Evolutionary conservation across 768 basidiomycete genomes (phyloP).

Genomic region (Butyriboletus loyo): DNA sequence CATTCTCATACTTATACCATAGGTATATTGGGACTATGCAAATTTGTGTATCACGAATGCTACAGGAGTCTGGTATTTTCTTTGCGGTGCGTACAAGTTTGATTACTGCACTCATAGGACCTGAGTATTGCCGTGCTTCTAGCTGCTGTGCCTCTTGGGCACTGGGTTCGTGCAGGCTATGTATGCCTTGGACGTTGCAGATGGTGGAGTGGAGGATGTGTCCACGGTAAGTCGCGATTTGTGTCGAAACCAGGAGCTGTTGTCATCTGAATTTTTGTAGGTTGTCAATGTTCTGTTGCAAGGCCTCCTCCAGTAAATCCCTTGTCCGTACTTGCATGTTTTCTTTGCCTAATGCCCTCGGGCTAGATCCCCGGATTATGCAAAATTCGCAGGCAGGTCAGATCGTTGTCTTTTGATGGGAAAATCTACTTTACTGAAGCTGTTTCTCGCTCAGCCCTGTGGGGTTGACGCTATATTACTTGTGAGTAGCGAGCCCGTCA

Average conservation of each 20-base stretch:
- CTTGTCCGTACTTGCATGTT: background rate
- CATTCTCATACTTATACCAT: background rate
- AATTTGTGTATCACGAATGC: slow-evolving; percentile 89
- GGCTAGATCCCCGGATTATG: slow-evolving; percentile 63
- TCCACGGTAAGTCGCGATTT: slow-evolving; percentile 39
- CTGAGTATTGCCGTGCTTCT: background rate
- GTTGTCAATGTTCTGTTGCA: slow-evolving; percentile 74
- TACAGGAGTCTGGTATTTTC: slow-evolving; percentile 90
- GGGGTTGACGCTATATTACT: slow-evolving; percentile 73
- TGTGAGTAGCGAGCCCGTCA: slow-evolving; percentile 46
- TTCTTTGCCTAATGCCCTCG: background rate
- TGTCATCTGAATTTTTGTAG: slow-evolving; percentile 30
- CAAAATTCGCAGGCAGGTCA: slow-evolving; percentile 51
- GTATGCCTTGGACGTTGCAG: slow-evolving; percentile 88
- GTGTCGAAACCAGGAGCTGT: background rate
- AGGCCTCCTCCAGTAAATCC: slow-evolving; percentile 67
- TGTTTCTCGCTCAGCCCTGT: slow-evolving; percentile 37
- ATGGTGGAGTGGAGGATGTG: slow-evolving; percentile 63
- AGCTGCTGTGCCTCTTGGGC: slow-evolving; percentile 80
- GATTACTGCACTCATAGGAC: background rate
- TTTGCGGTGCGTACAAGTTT: slow-evolving; percentile 59
- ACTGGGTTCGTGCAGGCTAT: slow-evolving; percentile 85
- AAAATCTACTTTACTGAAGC: background rate
- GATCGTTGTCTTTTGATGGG: background rate
- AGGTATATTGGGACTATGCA: slow-evolving; percentile 92